These are phyloP conservation scores for Pichia ethanolica DNA, from an alignment of 805 yeast genomes.

Conservation along the genomic window DNA sequence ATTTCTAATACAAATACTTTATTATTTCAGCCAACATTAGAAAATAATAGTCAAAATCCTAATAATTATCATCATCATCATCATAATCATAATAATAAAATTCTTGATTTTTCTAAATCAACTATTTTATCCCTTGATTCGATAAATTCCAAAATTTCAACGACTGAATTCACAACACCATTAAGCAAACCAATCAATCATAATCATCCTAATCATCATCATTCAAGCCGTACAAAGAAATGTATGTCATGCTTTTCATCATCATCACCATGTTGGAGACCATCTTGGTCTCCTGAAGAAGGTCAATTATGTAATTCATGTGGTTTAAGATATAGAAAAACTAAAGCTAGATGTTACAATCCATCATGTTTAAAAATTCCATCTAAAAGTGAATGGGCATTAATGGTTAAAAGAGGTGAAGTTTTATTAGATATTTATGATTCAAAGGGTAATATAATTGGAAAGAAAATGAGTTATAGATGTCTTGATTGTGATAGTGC, in stretches of 20 bases:
- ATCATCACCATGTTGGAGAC: slow-evolving; percentile 98
- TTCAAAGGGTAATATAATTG: slow-evolving; percentile 3
- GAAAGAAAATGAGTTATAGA: slow-evolving; percentile 29
- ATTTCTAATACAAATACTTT: neutral
- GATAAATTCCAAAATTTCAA: neutral
- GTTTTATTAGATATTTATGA: slow-evolving; percentile 19
- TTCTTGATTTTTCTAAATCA: neutral
- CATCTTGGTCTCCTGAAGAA: slow-evolving; percentile 83
- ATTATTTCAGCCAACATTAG: neutral
- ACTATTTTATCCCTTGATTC: neutral
- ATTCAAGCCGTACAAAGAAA: slow-evolving; percentile 32
- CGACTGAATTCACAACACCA: neutral
- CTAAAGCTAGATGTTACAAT: slow-evolving; percentile 83
- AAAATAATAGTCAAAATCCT: no score
- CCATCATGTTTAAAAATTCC: slow-evolving; percentile 78
- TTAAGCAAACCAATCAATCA: no score
- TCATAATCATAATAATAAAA: neutral
- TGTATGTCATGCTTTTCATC: slow-evolving; percentile 89
- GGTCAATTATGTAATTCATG: slow-evolving; percentile 98
- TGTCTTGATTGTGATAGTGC: slow-evolving; percentile 56
- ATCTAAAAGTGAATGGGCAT: slow-evolving; percentile 90
- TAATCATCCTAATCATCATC: neutral
- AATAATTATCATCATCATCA: no score
- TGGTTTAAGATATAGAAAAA: slow-evolving; percentile 89
- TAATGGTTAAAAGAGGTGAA: slow-evolving; percentile 70